These are phyloP conservation scores for Tanacetum coccineum DNA, from an alignment of 129 eudicot species.

Conservation along the genomic window DNA sequence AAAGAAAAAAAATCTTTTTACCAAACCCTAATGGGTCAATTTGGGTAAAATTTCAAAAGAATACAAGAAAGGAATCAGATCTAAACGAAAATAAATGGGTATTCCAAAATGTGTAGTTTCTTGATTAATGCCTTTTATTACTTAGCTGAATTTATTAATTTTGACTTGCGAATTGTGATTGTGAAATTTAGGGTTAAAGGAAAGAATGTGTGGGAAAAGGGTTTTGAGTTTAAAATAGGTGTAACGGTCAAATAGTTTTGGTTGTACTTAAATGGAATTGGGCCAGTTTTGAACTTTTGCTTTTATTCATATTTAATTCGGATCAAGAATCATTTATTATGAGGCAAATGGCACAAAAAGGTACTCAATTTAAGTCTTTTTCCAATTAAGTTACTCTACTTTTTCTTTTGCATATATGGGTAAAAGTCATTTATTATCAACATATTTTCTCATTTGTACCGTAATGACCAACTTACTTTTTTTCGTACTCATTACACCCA, in stretches of 20 bases:
- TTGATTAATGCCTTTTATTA: slow-evolving; percentile 15
- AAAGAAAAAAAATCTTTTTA: slow-evolving; percentile 8
- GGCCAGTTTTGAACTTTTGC: slow-evolving; percentile 13
- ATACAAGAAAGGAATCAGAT: slow-evolving; percentile 28
- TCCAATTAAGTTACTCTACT: no score
- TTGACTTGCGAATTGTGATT: slow-evolving; percentile 11
- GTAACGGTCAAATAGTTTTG: slow-evolving; percentile 34
- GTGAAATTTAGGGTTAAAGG: slow-evolving; percentile 19
- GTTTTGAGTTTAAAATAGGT: slow-evolving; percentile 27
- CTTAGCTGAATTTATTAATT: background rate
- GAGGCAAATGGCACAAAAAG: no score
- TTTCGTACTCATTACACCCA: no score
- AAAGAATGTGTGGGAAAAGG: slow-evolving; percentile 31
- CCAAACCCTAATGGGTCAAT: slow-evolving; percentile 25
- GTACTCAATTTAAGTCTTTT: no score
- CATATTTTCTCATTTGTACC: no score
- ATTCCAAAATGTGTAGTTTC: slow-evolving; percentile 6
- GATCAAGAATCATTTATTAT: slow-evolving; percentile 15
- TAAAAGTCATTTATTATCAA: no score
- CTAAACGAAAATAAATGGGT: background rate
- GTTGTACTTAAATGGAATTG: slow-evolving; percentile 10
- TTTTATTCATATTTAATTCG: slow-evolving; percentile 12
- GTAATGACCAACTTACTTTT: no score
- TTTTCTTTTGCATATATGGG: no score
- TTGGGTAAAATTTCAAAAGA: slow-evolving; percentile 1